Base-by-base conservation (phyloP, 2,329 filamentous ascomycete species). In the Epichloe sp. region DNA sequence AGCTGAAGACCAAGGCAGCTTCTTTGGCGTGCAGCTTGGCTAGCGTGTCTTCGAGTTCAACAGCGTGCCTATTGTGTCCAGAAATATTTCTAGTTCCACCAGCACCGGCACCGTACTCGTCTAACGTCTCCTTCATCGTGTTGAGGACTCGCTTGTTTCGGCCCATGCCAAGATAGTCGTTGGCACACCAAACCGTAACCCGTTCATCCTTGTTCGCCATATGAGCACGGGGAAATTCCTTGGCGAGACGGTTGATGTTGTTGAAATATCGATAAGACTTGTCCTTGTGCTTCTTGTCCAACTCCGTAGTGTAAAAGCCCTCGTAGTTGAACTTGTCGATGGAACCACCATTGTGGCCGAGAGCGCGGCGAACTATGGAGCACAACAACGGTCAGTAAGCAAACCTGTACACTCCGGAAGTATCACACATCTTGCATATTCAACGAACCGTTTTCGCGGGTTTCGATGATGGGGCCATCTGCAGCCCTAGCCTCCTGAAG, bases 191-290 rank as follows among this genome's bases (percentile, higher is more conserved):
- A 23, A 98, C 93, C 2, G 91, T 95, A 52, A 98, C 93, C 49
- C 82, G 82, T 58, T 96, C 88, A 53, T 91, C 83, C 63, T 81
- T 79, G 53, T 77, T 82, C 15, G 86, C 79, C 77, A 94, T 95
- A 69, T 98, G 93, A 44, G 93, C 93, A 57, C 86, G 87, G 34
- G 93, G 93, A 56, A 98, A 98, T 57, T 97, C 88, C 72, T 93
- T 88, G 58, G 93, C 93, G 54, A 98, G 78, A 37, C 93, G 89
- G 65, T 98, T 98, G 81, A 98, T 98, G 76, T 98, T 98, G 78
- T 98, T 98, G 77, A 98, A 98, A 75, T 97, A 97, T 64, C 93
- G 88, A 75, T 98, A 98, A 49, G 90, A 96, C 75, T 96, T 97
- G 78, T 98, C 93, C 77, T 95, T 90, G 78, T 95, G 93, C 75